Conservation (phyloP, 148 eudicot genomes). For the Amaranthus hypochondriacus region DNA sequence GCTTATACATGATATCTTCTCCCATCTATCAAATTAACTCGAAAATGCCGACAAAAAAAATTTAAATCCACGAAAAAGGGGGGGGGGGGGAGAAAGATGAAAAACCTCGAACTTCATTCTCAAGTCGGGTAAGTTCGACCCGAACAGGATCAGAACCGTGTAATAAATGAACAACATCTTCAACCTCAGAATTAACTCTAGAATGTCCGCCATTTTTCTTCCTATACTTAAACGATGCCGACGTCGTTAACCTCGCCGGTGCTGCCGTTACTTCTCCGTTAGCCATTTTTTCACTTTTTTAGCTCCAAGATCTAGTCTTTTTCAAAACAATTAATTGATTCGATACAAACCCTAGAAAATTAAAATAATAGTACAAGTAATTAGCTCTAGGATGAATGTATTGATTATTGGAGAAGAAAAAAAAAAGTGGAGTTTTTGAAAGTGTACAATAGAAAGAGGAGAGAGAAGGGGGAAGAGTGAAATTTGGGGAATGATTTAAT, state of each 20-base stretch:
- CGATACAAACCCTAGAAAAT: neutral
- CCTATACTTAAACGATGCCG: slow-evolving; percentile 42
- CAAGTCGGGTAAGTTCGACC: slow-evolving; percentile 86
- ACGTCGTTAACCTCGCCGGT: slow-evolving; percentile 33
- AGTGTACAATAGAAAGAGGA: neutral
- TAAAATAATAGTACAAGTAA: neutral
- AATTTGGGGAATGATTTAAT: slow-evolving; percentile 4
- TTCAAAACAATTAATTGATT: neutral
- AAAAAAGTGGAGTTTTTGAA: neutral
- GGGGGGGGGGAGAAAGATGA: neutral
- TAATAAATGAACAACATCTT: slow-evolving; percentile 49
- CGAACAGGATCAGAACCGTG: slow-evolving; percentile 96
- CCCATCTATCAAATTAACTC: neutral
- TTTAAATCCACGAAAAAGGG: neutral
- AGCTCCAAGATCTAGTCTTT: neutral
- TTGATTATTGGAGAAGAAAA: neutral
- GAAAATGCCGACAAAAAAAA: slow-evolving; percentile 1
- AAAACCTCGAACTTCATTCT: slow-evolving; percentile 79
- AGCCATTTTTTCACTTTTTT: slow-evolving; percentile 1
- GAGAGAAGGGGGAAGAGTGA: slow-evolving; percentile 6
- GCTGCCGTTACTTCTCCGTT: slow-evolving; percentile 36
- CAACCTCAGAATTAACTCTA: slow-evolving; percentile 47
- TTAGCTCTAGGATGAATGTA: neutral
- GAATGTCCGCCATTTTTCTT: slow-evolving; percentile 37
- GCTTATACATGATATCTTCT: too few species aligned